A percentile compares a stretch with the other conserved stretches of the same genome.
These are phyloP conservation scores for Fusarium coicis DNA, from an alignment of 2,329 filamentous ascomycete genomes.

Conservation along the genomic window DNA sequence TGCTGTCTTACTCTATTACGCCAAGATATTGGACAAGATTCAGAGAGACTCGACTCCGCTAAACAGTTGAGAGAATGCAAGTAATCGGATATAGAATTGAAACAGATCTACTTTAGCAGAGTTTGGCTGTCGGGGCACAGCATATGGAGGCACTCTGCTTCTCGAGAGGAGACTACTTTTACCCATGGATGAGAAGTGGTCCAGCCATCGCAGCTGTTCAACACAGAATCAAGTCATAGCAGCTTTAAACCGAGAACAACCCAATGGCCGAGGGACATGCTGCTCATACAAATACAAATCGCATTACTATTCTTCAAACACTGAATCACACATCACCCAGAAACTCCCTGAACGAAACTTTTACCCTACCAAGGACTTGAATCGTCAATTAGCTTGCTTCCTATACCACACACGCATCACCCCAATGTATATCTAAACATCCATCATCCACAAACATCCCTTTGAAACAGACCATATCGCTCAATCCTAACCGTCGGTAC, in stretches of 20 bases:
- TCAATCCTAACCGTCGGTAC: conserved; percentile 76
- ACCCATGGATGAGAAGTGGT: not conserved
- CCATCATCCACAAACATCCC: conserved; percentile 2
- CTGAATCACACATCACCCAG: not conserved
- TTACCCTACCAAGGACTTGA: conserved; percentile 21
- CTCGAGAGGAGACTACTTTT: not conserved
- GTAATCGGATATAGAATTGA: not conserved
- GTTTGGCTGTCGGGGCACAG: not conserved
- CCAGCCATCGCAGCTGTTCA: not conserved
- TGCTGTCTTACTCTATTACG: not conserved
- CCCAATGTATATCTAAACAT: conserved; percentile 25
- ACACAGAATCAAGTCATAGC: not conserved
- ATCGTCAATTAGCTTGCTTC: conserved; percentile 33
- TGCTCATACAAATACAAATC: not conserved
- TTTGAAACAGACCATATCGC: conserved; percentile 8
- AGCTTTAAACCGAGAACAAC: not conserved
- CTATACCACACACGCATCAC: conserved; percentile 6
- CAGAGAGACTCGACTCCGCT: not conserved
- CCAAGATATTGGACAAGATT: not conserved
- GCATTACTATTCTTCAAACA: not conserved
- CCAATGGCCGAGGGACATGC: not conserved
- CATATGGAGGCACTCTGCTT: not conserved
- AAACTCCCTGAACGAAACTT: conserved; percentile 13
- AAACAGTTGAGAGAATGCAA: not conserved
- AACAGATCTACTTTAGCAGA: not conserved